Evolutionary conservation across 2,329 filamentous ascomycete genomes (phyloP).

Genomic region (Cladosporium velox): DNA sequence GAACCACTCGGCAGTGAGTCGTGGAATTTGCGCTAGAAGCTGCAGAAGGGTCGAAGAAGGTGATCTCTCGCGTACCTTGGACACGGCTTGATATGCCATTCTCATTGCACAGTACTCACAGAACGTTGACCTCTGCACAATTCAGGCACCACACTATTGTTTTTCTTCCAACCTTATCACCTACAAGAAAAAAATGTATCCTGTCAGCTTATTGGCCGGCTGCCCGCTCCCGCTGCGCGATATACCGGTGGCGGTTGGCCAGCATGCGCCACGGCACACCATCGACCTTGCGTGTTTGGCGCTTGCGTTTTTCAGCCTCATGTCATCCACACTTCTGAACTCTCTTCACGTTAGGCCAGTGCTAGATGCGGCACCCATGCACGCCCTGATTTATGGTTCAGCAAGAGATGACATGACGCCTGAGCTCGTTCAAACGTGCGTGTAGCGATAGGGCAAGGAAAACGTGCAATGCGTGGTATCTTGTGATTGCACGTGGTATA

Average conservation of each 20-base stretch:
- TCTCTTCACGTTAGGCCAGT: neutral
- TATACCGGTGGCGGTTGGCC: neutral
- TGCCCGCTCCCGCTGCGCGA: neutral
- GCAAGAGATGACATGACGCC: neutral
- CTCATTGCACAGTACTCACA: neutral
- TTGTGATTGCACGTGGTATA: neutral
- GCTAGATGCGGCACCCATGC: neutral
- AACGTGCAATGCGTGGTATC: neutral
- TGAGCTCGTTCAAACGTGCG: neutral
- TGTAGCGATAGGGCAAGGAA: neutral
- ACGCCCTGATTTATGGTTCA: neutral
- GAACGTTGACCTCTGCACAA: neutral
- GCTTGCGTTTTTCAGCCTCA: slow-evolving; percentile 8
- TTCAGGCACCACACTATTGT: neutral
- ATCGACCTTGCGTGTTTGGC: neutral
- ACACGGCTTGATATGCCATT: neutral
- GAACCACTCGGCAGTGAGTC: slow-evolving; percentile 2
- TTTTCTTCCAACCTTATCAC: neutral
- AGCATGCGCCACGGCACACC: slow-evolving; percentile 3
- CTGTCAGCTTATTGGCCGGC: neutral
- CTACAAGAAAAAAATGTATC: neutral
- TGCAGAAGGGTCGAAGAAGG: slow-evolving; percentile 13
- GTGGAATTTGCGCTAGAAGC: slow-evolving; percentile 13
- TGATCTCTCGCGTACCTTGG: slow-evolving; percentile 7
- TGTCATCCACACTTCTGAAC: neutral